Conservation (phyloP, 495 filamentous ascomycete genomes). For the Aspergillus heteromorphus region DNA sequence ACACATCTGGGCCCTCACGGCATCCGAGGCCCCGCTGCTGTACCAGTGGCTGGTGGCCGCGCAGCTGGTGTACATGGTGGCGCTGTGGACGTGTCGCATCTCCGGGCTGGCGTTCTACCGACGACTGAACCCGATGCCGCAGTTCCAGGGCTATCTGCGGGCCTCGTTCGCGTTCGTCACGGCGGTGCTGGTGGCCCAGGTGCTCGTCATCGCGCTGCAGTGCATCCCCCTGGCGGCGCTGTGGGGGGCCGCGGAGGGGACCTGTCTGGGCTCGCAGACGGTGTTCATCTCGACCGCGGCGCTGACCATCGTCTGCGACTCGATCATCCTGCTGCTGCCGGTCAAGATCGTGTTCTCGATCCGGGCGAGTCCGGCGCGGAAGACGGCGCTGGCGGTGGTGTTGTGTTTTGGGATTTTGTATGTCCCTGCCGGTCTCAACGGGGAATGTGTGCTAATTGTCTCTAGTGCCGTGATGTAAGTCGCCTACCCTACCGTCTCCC, state of each 20-base stretch:
- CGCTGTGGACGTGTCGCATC: constrained; percentile 18
- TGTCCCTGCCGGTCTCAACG: neutral
- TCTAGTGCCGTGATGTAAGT: constrained; percentile 9
- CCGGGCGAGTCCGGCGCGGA: constrained; percentile 9
- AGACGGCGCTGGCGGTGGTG: constrained; percentile 3
- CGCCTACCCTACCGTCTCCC: too few species aligned
- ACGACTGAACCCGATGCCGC: constrained; percentile 20
- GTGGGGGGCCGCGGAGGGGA: constrained; percentile 8
- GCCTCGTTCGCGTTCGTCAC: constrained; percentile 10
- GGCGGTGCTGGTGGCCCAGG: constrained; percentile 13
- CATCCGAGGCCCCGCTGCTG: neutral
- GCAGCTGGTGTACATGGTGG: constrained; percentile 17
- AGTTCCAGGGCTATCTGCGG: constrained; percentile 11
- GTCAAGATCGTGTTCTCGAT: constrained; percentile 11
- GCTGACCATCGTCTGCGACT: constrained; percentile 15
- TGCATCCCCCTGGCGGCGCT: constrained; percentile 16
- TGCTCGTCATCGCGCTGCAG: constrained; percentile 14
- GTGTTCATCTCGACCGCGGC: constrained; percentile 13
- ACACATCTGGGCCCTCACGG: neutral
- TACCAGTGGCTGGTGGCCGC: constrained; percentile 8
- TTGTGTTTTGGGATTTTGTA: constrained; percentile 17
- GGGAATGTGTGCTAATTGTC: neutral
- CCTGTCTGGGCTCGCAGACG: constrained; percentile 9
- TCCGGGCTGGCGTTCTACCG: constrained; percentile 20
- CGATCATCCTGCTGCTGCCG: constrained; percentile 13